A percentile compares a stretch with the other conserved stretches of the same genome.
Conservation (phyloP, 148 eudicot genomes). For the Vaccinium macrocarpon region DNA sequence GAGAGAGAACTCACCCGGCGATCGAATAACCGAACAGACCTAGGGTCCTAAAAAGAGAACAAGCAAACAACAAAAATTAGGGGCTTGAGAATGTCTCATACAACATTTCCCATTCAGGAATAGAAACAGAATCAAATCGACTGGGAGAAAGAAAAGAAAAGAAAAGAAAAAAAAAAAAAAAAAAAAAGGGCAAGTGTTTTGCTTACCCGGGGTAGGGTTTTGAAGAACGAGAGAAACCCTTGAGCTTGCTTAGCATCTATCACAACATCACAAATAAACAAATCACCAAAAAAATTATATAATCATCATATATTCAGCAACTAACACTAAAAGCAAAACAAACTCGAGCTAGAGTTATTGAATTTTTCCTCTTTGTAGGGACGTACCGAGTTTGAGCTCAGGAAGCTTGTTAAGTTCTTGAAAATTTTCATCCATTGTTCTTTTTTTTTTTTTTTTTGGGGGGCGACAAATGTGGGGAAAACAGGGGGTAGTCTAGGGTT, state of each 20-base stretch:
- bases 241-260: slow-evolving; percentile 93
- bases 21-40: slow-evolving; percentile 84
- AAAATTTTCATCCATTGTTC: slow-evolving; percentile 53
- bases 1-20: slow-evolving; percentile 64
- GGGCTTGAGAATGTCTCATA: not conserved
- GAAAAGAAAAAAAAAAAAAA: not conserved
- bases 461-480: not conserved
- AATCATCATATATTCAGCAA: not conserved
- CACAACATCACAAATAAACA: not conserved
- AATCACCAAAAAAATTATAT: not conserved
- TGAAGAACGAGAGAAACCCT: slow-evolving; percentile 92
- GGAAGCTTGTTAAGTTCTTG: slow-evolving; percentile 76
- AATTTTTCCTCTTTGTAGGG: not conserved
- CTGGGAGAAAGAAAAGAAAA: not conserved
- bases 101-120: not conserved
- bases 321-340: not conserved
- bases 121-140: not conserved
- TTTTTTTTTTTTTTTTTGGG: not conserved
- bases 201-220: slow-evolving; percentile 67
- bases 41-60: slow-evolving; percentile 56
- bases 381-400: slow-evolving; percentile 85
- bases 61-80: slow-evolving; percentile 4
- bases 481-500: slow-evolving; percentile 18
- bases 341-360: not conserved
- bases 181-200: not conserved